Percentiles rank a stretch among this genome's conserved stretches.
These are phyloP conservation scores for Fusarium nanum DNA, from an alignment of 2,329 filamentous ascomycete species.

Conservation along the genomic window DNA sequence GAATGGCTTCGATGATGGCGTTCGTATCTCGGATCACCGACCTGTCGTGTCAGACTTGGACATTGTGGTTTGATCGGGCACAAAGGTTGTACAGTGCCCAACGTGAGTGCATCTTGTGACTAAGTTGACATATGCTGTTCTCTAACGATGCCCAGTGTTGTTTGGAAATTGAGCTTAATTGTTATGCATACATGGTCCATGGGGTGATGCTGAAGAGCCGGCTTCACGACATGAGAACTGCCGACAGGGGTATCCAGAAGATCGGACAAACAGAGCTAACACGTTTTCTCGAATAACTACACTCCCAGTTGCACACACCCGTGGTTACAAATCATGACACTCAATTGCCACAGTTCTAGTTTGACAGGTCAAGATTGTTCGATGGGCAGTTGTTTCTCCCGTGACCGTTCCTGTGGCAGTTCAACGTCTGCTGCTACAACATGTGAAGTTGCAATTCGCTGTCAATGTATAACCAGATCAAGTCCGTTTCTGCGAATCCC, in stretches of 20 bases:
- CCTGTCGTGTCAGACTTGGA: conserved; percentile 71
- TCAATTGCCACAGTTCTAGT: neutral
- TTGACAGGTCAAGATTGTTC: neutral
- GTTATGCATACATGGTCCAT: conserved; percentile 6
- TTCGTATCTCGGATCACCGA: conserved; percentile 75
- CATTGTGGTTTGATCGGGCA: conserved; percentile 47
- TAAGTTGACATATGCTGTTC: conserved; percentile 1
- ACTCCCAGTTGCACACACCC: neutral
- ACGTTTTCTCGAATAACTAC: neutral
- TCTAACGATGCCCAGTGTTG: neutral
- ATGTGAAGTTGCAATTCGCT: neutral
- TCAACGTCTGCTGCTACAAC: neutral
- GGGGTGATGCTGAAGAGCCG: conserved; percentile 1
- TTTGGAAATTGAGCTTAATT: conserved; percentile 2
- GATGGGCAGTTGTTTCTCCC: neutral
- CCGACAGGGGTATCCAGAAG: conserved; percentile 15
- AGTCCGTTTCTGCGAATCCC: conserved; percentile 7
- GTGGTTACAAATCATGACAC: neutral
- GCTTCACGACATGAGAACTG: conserved; percentile 21
- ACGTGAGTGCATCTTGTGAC: conserved; percentile 9
- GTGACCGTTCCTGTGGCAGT: neutral
- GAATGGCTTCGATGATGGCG: conserved; percentile 71
- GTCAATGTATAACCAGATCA: conserved; percentile 11
- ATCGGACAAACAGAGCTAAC: conserved; percentile 25
- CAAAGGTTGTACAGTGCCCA: conserved; percentile 8